Conservation (phyloP, 2,329 filamentous ascomycete species). For the Neonectria ditissima region DNA sequence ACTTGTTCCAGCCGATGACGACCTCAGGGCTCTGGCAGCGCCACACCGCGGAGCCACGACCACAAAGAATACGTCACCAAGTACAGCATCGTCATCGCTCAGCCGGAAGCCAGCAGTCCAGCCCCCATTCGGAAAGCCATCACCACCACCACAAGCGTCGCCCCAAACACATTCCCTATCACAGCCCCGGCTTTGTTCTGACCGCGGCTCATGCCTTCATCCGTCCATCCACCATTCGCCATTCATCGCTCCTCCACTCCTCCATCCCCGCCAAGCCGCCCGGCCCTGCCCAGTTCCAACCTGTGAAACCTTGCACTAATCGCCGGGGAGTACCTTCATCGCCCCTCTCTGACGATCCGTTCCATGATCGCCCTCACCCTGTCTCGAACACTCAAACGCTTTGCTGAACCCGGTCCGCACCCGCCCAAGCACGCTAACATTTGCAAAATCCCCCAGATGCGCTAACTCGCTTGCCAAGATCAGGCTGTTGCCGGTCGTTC, state of each 20-base stretch:
- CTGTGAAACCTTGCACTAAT: slow-evolving; percentile 21
- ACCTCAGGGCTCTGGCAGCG: slow-evolving; percentile 27
- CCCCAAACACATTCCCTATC: slow-evolving; percentile 27
- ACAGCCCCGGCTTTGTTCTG: slow-evolving; percentile 7
- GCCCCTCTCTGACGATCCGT: slow-evolving; percentile 1
- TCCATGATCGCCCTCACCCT: slow-evolving; percentile 20
- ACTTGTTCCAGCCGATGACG: slow-evolving; percentile 1
- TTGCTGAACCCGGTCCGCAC: slow-evolving; percentile 3
- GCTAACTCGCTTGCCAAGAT: slow-evolving; percentile 14
- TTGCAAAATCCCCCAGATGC: not conserved
- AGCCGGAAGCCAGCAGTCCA: slow-evolving; percentile 12
- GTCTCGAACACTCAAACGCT: slow-evolving; percentile 1
- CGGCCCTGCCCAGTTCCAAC: slow-evolving; percentile 12
- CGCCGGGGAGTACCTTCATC: not conserved
- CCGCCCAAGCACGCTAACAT: not conserved
- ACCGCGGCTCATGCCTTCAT: slow-evolving; percentile 23
- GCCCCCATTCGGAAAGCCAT: slow-evolving; percentile 12
- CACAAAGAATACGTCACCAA: slow-evolving; percentile 40
- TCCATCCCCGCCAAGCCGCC: not conserved
- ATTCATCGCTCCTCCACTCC: not conserved
- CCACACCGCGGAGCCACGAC: slow-evolving; percentile 23
- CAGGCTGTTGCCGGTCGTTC: slow-evolving; percentile 8
- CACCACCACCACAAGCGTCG: slow-evolving; percentile 20
- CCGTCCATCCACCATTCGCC: slow-evolving; percentile 15
- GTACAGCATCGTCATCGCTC: slow-evolving; percentile 39